Conservation (phyloP, 2,329 filamentous ascomycete genomes). For the Penicillium griseofulvum region DNA sequence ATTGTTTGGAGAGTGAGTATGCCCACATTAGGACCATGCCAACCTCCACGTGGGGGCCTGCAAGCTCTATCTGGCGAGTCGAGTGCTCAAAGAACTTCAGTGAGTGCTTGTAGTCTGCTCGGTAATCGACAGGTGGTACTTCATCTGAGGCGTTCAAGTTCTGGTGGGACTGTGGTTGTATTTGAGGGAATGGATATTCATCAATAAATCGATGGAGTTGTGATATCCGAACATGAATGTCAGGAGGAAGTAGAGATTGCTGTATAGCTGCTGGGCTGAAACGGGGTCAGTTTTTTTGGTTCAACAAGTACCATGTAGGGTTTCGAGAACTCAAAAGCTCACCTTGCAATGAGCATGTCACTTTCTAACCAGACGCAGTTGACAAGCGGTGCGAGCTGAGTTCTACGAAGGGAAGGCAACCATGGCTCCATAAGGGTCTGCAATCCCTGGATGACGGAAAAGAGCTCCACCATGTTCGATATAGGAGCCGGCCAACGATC, state of each 20-base stretch:
- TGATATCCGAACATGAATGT: slow-evolving; percentile 13
- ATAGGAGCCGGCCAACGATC: slow-evolving; percentile 18
- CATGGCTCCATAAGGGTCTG: slow-evolving; percentile 21
- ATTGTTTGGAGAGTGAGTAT: slow-evolving; percentile 15
- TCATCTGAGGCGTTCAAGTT: neutral
- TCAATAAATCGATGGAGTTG: slow-evolving; percentile 16
- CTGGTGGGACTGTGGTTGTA: neutral
- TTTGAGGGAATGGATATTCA: slow-evolving; percentile 13
- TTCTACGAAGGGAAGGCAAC: slow-evolving; percentile 10
- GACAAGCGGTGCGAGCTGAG: slow-evolving; percentile 16
- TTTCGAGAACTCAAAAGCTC: neutral
- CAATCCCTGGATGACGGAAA: slow-evolving; percentile 19
- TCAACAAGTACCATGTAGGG: neutral
- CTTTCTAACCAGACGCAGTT: slow-evolving; percentile 14
- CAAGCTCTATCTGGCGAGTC: slow-evolving; percentile 15
- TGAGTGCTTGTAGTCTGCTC: slow-evolving; percentile 12
- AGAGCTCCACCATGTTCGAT: slow-evolving; percentile 16
- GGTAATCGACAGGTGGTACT: neutral
- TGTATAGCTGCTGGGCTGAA: slow-evolving; percentile 5
- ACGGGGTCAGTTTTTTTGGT: neutral
- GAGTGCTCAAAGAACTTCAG: slow-evolving; percentile 10
- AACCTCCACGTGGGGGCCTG: slow-evolving; percentile 16
- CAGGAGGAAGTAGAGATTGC: slow-evolving; percentile 19
- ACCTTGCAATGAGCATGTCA: slow-evolving; percentile 17
- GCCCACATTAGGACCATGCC: slow-evolving; percentile 21